Evolutionary conservation across 75 land plant species (phyloP).

Genomic region (Pinus tabuliformis): DNA sequence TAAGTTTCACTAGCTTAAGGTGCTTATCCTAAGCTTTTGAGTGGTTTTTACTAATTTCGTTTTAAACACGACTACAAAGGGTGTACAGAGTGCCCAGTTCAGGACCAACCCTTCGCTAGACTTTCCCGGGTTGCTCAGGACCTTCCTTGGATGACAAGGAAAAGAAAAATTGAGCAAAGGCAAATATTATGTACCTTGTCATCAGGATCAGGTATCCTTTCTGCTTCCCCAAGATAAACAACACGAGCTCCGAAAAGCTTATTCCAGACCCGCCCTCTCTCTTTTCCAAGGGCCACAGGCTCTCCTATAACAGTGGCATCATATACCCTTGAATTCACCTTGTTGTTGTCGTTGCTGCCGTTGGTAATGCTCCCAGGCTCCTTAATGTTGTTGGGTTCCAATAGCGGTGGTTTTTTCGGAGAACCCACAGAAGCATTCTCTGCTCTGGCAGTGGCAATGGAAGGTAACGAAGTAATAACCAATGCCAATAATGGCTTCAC

Average conservation of each 20-base stretch:
- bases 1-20: neutral
- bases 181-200: conserved; percentile 39
- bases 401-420: neutral
- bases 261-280: conserved; percentile 73
- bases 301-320: conserved; percentile 90
- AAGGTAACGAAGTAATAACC: neutral
- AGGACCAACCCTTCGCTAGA: no score
- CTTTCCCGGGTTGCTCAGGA: no score
- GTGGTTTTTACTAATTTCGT: no score
- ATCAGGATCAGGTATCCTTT: conserved; percentile 71
- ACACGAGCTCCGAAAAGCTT: conserved; percentile 68
- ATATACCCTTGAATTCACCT: conserved; percentile 57
- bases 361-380: neutral
- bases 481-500: conserved; percentile 3
- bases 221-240: conserved; percentile 88
- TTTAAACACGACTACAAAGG: no score
- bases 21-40: neutral
- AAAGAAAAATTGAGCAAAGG: neutral
- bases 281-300: conserved; percentile 77
- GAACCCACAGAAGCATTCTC: conserved; percentile 1
- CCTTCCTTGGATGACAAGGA: no score
- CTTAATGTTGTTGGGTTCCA: neutral
- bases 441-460: conserved; percentile 10
- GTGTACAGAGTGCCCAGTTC: no score
- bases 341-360: neutral